phyloP scores from a whole-genome alignment of 148 eudicot species.

The Rhododendron molle region DNA sequence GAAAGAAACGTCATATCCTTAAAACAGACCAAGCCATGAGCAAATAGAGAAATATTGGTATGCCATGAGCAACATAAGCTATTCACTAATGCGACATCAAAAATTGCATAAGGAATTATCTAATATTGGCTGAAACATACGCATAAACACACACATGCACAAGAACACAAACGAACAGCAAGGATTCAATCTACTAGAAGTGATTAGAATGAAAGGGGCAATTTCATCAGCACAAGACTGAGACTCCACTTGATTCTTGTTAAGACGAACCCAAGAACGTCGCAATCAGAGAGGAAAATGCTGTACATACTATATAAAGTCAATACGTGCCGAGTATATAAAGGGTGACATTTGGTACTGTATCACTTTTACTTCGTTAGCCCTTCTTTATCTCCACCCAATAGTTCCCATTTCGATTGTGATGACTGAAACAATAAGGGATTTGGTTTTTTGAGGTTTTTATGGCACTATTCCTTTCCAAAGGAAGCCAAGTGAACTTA shows the following conservation, averaged over 20 bases:
- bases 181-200: neutral
- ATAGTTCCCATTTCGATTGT: neutral
- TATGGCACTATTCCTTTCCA: neutral
- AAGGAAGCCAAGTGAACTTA: neutral
- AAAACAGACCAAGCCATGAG: neutral
- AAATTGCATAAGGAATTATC: neutral
- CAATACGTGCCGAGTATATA: neutral
- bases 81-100: neutral
- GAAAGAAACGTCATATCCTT: constrained; percentile 1
- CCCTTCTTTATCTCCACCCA: neutral
- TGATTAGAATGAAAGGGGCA: neutral
- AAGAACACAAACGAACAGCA: neutral
- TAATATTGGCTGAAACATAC: neutral
- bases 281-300: neutral
- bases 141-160: neutral
- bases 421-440: neutral
- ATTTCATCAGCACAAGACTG: neutral
- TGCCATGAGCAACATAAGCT: neutral
- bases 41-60: neutral
- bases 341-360: neutral
- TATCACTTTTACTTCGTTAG: neutral
- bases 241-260: neutral
- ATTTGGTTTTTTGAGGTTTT: neutral
- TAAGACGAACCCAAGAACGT: neutral
- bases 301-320: neutral